Conservation (phyloP, 768 basidiomycete genomes). For the Auricularia sp. region DNA sequence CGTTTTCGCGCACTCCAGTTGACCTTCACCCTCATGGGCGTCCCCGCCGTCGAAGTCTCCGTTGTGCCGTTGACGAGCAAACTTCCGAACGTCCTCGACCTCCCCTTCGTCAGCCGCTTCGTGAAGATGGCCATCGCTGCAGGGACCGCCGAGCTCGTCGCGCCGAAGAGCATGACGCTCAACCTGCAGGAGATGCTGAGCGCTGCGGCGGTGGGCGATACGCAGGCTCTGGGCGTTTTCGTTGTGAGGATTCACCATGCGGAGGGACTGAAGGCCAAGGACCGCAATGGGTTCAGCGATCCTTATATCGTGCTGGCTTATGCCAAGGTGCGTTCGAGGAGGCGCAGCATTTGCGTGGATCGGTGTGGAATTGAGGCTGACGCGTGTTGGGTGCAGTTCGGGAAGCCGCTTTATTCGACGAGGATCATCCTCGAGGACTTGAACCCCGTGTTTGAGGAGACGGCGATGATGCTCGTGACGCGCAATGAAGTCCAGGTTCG, state of each 20-base stretch:
- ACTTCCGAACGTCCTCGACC: slow-evolving; percentile 64
- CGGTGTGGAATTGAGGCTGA: background rate
- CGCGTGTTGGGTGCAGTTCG: slow-evolving; percentile 20
- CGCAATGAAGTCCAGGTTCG: slow-evolving; percentile 41
- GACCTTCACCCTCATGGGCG: slow-evolving; percentile 59
- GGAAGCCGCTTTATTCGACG: slow-evolving; percentile 58
- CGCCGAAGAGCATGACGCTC: slow-evolving; percentile 60
- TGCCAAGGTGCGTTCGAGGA: slow-evolving; percentile 30
- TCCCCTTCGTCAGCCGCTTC: slow-evolving; percentile 61
- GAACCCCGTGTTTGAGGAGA: slow-evolving; percentile 67
- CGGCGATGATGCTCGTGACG: slow-evolving; percentile 48
- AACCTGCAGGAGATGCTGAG: slow-evolving; percentile 56
- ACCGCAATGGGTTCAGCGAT: slow-evolving; percentile 36
- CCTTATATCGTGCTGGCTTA: slow-evolving; percentile 58
- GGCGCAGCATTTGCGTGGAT: background rate
- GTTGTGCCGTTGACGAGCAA: slow-evolving; percentile 54
- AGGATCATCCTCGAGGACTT: slow-evolving; percentile 54
- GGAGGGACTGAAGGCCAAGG: slow-evolving; percentile 41
- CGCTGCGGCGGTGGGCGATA: slow-evolving; percentile 51
- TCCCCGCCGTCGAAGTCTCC: slow-evolving; percentile 54
- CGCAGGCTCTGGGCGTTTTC: slow-evolving; percentile 54
- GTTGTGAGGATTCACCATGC: slow-evolving; percentile 56
- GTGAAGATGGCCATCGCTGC: slow-evolving; percentile 57
- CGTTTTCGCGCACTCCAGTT: slow-evolving; percentile 43
- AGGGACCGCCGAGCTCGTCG: slow-evolving; percentile 45